Evolutionary conservation across 2,329 filamentous ascomycete species (phyloP).

Genomic region (Cercospora sp.): DNA sequence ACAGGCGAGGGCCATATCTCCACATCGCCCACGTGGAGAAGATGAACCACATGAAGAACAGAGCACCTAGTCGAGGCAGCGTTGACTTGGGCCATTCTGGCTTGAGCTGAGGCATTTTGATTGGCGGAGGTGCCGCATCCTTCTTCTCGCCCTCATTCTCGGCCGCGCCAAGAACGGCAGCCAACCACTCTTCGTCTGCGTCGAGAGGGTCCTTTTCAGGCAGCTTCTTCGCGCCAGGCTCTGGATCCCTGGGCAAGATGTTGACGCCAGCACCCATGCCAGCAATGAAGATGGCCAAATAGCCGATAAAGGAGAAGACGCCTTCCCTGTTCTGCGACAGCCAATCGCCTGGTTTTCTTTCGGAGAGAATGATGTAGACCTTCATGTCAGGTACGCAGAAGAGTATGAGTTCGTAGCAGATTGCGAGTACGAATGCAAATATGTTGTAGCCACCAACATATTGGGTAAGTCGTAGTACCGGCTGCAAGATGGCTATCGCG

Average conservation of each 20-base stretch:
- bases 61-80: slow-evolving; percentile 57
- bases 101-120: slow-evolving; percentile 27
- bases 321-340: slow-evolving; percentile 92
- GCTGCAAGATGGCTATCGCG: slow-evolving; percentile 81
- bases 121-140: slow-evolving; percentile 20
- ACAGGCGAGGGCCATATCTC: slow-evolving; percentile 71
- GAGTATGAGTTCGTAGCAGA: slow-evolving; percentile 72
- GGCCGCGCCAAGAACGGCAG: slow-evolving; percentile 36
- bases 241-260: slow-evolving; percentile 62
- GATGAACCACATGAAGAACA: slow-evolving; percentile 68
- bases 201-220: slow-evolving; percentile 32
- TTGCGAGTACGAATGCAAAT: slow-evolving; percentile 68
- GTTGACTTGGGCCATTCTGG: slow-evolving; percentile 33
- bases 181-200: slow-evolving; percentile 41
- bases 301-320: slow-evolving; percentile 91
- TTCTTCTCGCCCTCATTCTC: slow-evolving; percentile 22
- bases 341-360: slow-evolving; percentile 64
- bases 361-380: slow-evolving; percentile 77
- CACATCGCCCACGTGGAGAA: slow-evolving; percentile 67
- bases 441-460: slow-evolving; percentile 63
- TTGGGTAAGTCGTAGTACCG: slow-evolving; percentile 66
- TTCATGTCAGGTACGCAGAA: slow-evolving; percentile 73
- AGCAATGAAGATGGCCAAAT: slow-evolving; percentile 89
- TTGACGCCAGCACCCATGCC: slow-evolving; percentile 82
- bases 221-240: slow-evolving; percentile 25